These are phyloP conservation scores for Alternaria gaisen DNA, from an alignment of 2,329 filamentous ascomycete genomes.

Conservation along the genomic window DNA sequence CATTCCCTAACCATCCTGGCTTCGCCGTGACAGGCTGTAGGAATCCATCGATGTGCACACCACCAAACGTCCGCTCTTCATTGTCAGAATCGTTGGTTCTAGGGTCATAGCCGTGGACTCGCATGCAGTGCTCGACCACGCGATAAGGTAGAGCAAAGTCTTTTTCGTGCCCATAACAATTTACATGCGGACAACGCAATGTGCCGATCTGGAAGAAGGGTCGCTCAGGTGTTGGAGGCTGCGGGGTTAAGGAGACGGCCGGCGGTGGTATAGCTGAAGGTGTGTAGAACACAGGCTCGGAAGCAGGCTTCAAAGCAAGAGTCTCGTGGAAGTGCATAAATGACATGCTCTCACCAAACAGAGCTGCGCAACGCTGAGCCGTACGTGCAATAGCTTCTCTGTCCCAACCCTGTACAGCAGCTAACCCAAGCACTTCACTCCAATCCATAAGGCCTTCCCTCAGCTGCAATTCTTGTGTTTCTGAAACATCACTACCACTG, in stretches of 20 bases:
- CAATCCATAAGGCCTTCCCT: slow-evolving; percentile 66
- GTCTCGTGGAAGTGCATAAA: slow-evolving; percentile 65
- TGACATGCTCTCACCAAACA: slow-evolving; percentile 78
- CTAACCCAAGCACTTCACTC: slow-evolving; percentile 83
- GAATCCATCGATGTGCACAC: slow-evolving; percentile 74
- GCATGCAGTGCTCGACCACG: slow-evolving; percentile 56
- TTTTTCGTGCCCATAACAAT: slow-evolving; percentile 39
- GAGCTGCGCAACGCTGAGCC: slow-evolving; percentile 74
- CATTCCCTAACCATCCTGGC: slow-evolving; percentile 38
- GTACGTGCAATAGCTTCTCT: slow-evolving; percentile 72
- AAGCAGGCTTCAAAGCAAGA: slow-evolving; percentile 26
- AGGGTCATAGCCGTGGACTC: slow-evolving; percentile 56
- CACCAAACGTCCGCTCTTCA: slow-evolving; percentile 61
- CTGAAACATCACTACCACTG: slow-evolving; percentile 20
- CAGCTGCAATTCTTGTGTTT: slow-evolving; percentile 17
- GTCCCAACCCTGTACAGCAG: slow-evolving; percentile 74
- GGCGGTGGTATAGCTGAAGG: slow-evolving; percentile 40
- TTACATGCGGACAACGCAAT: slow-evolving; percentile 44
- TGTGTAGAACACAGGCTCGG: slow-evolving; percentile 48
- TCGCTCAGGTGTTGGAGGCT: slow-evolving; percentile 21
- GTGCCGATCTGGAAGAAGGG: slow-evolving; percentile 41
- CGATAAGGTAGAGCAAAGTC: slow-evolving; percentile 39
- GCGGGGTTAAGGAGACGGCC: background rate
- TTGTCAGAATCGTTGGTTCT: slow-evolving; percentile 56
- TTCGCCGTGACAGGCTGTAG: slow-evolving; percentile 61